Evolutionary conservation across 176 grass and related monocot genomes (phyloP).

Genomic region (Calamus simplicifolius): DNA sequence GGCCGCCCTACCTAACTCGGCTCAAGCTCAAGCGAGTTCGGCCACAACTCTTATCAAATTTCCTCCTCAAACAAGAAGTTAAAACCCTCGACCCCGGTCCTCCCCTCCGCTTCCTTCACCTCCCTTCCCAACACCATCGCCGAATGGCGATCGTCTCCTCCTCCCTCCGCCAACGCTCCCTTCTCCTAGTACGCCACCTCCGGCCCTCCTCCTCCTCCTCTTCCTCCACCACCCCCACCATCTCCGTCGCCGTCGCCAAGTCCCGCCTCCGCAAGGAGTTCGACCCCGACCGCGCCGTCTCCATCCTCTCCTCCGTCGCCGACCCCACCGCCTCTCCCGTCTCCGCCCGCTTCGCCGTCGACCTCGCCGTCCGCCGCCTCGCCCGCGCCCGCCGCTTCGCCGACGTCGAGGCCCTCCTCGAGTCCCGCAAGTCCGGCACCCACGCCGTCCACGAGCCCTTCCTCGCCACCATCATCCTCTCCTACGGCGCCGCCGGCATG

Average conservation of each 20-base stretch:
- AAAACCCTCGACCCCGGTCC: too few species aligned
- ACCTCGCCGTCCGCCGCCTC: constrained; percentile 46
- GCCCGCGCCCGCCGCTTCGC: constrained; percentile 30
- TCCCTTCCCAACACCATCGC: too few species aligned
- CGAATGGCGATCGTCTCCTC: constrained; percentile 9
- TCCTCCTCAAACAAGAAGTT: too few species aligned
- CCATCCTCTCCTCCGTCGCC: constrained; percentile 49
- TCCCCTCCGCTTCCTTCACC: too few species aligned
- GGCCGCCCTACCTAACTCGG: too few species aligned
- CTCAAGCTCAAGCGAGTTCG: too few species aligned
- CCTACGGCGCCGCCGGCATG: constrained; percentile 46
- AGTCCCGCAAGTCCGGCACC: constrained; percentile 21
- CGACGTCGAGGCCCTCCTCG: constrained; percentile 41
- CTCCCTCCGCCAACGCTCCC: constrained; percentile 26
- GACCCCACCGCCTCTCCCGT: constrained; percentile 18
- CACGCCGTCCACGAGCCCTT: constrained; percentile 36
- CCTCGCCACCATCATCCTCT: constrained; percentile 48
- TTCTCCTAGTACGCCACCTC: constrained; percentile 7
- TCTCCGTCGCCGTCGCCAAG: constrained; percentile 11
- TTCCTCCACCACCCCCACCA: background rate
- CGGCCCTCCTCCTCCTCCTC: background rate
- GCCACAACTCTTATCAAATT: too few species aligned
- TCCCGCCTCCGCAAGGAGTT: constrained; percentile 42
- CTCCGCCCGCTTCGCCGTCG: constrained; percentile 44
- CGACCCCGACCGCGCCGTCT: constrained; percentile 41